Evolutionary conservation across 139 green algal genomes (phyloP).

Genomic region (Raphidocelis subcapitata): DNA sequence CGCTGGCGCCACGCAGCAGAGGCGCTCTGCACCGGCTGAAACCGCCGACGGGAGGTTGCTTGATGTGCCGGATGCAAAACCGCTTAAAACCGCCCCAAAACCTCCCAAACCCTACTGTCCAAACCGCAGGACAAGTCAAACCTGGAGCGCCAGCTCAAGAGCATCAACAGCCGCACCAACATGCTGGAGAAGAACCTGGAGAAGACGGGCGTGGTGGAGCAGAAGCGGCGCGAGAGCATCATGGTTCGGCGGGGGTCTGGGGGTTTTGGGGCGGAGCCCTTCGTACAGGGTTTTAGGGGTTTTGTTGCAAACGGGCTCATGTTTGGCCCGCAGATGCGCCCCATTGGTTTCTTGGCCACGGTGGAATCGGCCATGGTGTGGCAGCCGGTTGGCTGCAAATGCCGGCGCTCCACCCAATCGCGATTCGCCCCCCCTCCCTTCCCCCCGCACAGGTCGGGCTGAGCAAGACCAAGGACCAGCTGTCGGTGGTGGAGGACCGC

Average conservation of each 20-base stretch:
- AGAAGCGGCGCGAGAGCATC: constrained; percentile 78
- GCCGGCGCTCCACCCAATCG: not conserved
- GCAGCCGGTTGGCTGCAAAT: too few species aligned
- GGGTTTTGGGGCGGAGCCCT: too few species aligned
- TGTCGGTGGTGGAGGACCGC: constrained; percentile 52
- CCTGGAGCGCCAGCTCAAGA: constrained; percentile 83
- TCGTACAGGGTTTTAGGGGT: not conserved
- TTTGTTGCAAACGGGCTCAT: not conserved
- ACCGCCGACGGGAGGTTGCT: too few species aligned
- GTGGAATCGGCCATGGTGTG: too few species aligned
- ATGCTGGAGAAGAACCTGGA: constrained; percentile 71
- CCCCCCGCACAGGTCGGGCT: constrained; percentile 20
- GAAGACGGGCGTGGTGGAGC: constrained; percentile 60
- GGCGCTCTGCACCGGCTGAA: too few species aligned
- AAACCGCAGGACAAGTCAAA: constrained; percentile 67
- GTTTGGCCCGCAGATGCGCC: too few species aligned
- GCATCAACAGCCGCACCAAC: constrained; percentile 48
- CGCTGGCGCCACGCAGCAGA: too few species aligned
- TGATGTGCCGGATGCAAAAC: too few species aligned
- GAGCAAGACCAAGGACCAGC: constrained; percentile 62
- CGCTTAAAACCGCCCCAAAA: too few species aligned
- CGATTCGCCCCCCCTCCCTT: not conserved
- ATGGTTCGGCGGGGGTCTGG: constrained; percentile 58
- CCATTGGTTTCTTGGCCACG: too few species aligned
- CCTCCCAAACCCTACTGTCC: too few species aligned